A percentile compares a stretch with the other conserved stretches of the same genome.
Conservation (phyloP, 257 asterid genomes). For the Solanum chilense region DNA sequence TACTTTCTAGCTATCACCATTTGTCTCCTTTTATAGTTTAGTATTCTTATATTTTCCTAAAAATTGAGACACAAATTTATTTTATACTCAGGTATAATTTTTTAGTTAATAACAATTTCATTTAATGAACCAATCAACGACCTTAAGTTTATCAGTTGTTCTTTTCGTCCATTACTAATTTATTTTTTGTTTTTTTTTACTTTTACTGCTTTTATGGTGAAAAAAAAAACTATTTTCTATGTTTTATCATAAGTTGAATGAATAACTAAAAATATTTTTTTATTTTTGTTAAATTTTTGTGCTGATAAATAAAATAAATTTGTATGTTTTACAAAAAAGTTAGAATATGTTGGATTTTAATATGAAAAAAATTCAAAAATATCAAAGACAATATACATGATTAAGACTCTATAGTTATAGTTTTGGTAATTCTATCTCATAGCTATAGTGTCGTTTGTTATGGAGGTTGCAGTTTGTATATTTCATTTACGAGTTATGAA, state of each 20-base stretch:
- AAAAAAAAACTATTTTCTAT: neutral
- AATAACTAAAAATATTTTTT: neutral
- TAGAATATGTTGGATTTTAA: neutral
- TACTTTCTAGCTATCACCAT: too few species aligned
- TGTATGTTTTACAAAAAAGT: neutral
- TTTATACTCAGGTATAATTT: neutral
- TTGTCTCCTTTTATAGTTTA: too few species aligned
- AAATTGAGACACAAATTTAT: neutral
- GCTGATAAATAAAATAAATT: neutral
- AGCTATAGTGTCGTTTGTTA: too few species aligned
- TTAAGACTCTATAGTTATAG: too few species aligned
- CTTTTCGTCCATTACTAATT: neutral
- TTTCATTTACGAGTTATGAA: too few species aligned
- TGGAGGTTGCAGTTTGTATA: too few species aligned
- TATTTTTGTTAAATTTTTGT: neutral
- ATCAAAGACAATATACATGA: too few species aligned
- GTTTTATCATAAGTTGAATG: neutral
- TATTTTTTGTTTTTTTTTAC: neutral
- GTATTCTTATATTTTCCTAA: neutral
- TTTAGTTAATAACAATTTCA: neutral
- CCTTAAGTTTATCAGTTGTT: neutral
- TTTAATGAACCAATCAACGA: neutral
- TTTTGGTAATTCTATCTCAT: too few species aligned
- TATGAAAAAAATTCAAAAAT: too few species aligned
- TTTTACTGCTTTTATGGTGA: neutral